Evolutionary conservation across 306 rosid species (phyloP).

Genomic region (Crataegus laevigata): DNA sequence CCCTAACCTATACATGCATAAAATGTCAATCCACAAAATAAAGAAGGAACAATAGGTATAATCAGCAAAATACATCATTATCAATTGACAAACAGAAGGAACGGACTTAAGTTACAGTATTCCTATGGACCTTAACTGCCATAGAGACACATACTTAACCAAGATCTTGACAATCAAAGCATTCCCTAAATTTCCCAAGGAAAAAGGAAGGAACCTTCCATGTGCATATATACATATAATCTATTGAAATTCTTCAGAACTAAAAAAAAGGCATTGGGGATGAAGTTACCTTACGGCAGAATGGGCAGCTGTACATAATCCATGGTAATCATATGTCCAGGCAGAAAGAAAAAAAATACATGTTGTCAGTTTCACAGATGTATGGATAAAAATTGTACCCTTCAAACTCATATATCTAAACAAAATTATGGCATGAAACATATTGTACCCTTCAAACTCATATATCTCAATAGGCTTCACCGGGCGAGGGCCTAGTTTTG

Average conservation of each 20-base stretch:
- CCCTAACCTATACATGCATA: slow-evolving; percentile 65
- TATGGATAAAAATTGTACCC: background rate
- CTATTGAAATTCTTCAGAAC: background rate
- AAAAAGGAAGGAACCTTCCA: background rate
- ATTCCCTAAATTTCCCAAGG: background rate
- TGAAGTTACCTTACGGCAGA: slow-evolving; percentile 85
- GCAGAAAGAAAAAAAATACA: background rate
- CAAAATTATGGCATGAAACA: background rate
- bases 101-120: slow-evolving; percentile 8
- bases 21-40: slow-evolving; percentile 23
- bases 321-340: slow-evolving; percentile 20
- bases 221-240: background rate
- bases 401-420: background rate
- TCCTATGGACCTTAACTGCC: background rate
- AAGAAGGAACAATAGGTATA: background rate
- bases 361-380: slow-evolving; percentile 27
- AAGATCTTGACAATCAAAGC: background rate
- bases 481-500: slow-evolving; percentile 80
- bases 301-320: slow-evolving; percentile 68
- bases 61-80: background rate
- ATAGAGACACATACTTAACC: background rate
- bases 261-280: background rate
- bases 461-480: slow-evolving; percentile 90
- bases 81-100: background rate
- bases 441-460: slow-evolving; percentile 80